Evolutionary conservation across 2,329 filamentous ascomycete genomes (phyloP).

Genomic region (Diatrype stigma): DNA sequence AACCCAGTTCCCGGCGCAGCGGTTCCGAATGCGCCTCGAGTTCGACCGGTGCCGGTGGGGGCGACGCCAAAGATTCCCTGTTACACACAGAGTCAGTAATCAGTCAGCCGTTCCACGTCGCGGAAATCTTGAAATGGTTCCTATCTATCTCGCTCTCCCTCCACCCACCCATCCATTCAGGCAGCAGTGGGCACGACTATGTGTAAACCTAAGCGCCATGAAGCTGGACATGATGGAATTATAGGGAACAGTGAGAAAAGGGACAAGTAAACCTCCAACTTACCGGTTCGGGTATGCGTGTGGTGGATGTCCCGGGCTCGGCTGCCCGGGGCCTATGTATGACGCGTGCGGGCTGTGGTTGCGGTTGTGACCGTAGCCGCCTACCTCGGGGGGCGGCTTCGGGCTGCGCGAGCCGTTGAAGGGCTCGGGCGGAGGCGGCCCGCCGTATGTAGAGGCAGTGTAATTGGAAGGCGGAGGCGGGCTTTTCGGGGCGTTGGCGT

Average conservation of each 20-base stretch:
- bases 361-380: too few relatives aligned
- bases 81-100: too few relatives aligned
- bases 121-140: neutral
- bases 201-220: too few relatives aligned
- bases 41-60: too few relatives aligned
- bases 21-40: neutral
- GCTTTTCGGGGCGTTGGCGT: constrained; percentile 6
- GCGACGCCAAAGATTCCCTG: too few relatives aligned
- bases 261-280: neutral
- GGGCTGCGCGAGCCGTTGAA: constrained; percentile 10
- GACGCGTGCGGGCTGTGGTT: constrained; percentile 16
- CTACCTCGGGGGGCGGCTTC: constrained; percentile 8
- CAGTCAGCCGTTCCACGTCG: too few relatives aligned
- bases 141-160: neutral
- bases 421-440: constrained; percentile 4
- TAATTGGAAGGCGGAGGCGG: constrained; percentile 11
- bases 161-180: too few relatives aligned
- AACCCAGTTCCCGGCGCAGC: neutral
- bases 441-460: neutral
- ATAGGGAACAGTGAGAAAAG: neutral
- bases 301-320: constrained; percentile 12
- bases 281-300: neutral
- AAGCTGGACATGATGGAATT: too few relatives aligned
- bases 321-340: constrained; percentile 7
- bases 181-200: too few relatives aligned